Evolutionary conservation across 2,329 filamentous ascomycete genomes (phyloP).

Genomic region (Anisogramma anomala): DNA sequence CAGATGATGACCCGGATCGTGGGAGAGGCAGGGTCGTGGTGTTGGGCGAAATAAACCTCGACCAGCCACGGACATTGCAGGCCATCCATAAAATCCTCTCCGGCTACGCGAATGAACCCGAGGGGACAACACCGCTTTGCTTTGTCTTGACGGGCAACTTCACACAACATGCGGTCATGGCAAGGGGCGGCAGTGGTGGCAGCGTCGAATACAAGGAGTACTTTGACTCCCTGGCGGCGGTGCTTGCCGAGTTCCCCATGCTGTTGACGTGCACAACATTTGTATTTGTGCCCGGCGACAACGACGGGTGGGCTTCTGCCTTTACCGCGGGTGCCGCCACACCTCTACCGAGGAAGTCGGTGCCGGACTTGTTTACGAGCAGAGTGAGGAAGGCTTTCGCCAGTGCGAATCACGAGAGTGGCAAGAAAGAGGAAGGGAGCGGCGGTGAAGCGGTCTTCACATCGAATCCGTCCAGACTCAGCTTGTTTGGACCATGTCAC

Average conservation of each 20-base stretch:
- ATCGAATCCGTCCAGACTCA: conserved; percentile 71
- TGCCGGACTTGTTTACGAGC: conserved; percentile 86
- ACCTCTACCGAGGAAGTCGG: conserved; percentile 54
- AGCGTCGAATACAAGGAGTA: conserved; percentile 96
- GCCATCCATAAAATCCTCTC: conserved; percentile 70
- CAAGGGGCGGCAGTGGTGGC: conserved; percentile 56
- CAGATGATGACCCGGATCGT: conserved; percentile 22
- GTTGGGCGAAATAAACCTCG: conserved; percentile 75
- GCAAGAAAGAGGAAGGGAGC: conserved; percentile 32
- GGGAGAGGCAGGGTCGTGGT: conserved; percentile 53
- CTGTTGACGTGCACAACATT: conserved; percentile 74
- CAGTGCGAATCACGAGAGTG: conserved; percentile 60
- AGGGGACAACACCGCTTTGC: conserved; percentile 57
- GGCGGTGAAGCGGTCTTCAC: conserved; percentile 76
- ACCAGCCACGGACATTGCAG: conserved; percentile 68
- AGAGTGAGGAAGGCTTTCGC: conserved; percentile 72
- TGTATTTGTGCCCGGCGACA: conserved; percentile 88
- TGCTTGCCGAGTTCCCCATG: conserved; percentile 71
- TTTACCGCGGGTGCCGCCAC: conserved; percentile 66
- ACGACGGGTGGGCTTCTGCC: conserved; percentile 90
- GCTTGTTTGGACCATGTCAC: conserved; percentile 75
- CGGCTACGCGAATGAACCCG: conserved; percentile 55
- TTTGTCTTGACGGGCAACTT: conserved; percentile 87
- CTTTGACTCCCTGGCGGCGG: conserved; percentile 76
- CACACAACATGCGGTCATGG: conserved; percentile 51